Base-by-base conservation (phyloP, 2,329 filamentous ascomycete species). In the Sarocladium kiliense region DNA sequence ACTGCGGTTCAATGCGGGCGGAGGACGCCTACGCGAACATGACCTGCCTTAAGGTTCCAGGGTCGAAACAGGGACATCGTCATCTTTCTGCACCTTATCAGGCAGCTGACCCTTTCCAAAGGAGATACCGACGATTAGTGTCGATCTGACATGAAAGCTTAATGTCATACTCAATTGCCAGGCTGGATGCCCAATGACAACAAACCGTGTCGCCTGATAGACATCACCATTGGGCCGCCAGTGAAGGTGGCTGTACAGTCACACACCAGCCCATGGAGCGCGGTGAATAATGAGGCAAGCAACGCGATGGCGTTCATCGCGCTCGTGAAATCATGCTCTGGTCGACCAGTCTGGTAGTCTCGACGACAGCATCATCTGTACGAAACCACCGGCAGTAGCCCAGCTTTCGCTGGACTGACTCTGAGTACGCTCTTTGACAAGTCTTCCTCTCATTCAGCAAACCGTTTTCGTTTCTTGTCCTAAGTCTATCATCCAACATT, bases 1-100 rank as follows among this genome's bases (percentile, higher is more conserved):
- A 25, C 36, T 5, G 53, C 64, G 64, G 64, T 54, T 67, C 58
- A 12, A 55, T 41, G 55, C 59, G 61, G 62, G 58, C 49, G 53
- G 57, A 55, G 45, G 25, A 39, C 36, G 41, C 51, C 55, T 45
- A 50, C 18, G 19, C 21, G 4, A 6, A 49, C 14, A 23, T 49
- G 45, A 36, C 30, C 32, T 27, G 16, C 50, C 3, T 11, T 41
- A 18, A 41, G 14, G 23, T 39, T 26, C 23, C 23, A 10, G 47
- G 16, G 11, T 51, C 30, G 23, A 18, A 51, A 21, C 47, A 36
- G 26, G 7, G 18, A 34, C 30, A 36, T 51, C 30, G 47, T 51
- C 47, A 51, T 36, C 19, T 19, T 34, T 51, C 30, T 51, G 47
- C 47, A 51, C 47, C 44, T 32, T 51, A 51, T 51, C 47, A 21